These are phyloP conservation scores for Colletotrichum tamarilloi DNA, from an alignment of 2,329 filamentous ascomycete species.

Conservation along the genomic window DNA sequence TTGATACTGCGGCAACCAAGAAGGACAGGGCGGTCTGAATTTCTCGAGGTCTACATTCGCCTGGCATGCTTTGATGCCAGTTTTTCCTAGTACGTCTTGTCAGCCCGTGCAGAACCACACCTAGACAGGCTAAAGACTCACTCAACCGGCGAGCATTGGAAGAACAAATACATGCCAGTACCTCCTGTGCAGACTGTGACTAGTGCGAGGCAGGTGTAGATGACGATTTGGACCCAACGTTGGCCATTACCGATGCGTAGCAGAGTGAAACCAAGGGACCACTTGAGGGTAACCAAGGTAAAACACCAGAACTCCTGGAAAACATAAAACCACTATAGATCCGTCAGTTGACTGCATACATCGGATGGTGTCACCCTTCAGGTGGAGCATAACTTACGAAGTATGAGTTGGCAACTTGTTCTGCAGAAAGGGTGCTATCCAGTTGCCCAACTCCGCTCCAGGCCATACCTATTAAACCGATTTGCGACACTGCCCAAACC, in stretches of 20 bases:
- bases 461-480: constrained; percentile 28
- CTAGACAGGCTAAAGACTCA: not conserved
- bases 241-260: constrained; percentile 28
- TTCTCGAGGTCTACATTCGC: constrained; percentile 15
- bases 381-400: constrained; percentile 1
- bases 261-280: constrained; percentile 28
- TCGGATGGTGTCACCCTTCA: not conserved
- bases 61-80: constrained; percentile 4
- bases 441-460: constrained; percentile 33
- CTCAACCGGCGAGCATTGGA: constrained; percentile 30
- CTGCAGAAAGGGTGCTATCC: constrained; percentile 8
- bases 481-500: constrained; percentile 17
- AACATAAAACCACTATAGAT: constrained; percentile 23
- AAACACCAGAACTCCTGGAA: constrained; percentile 34
- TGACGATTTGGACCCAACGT: constrained; percentile 27
- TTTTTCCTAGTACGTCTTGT: constrained; percentile 12
- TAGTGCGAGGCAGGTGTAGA: constrained; percentile 22
- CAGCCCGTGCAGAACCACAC: too few species aligned
- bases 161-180: constrained; percentile 35
- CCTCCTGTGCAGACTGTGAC: constrained; percentile 30
- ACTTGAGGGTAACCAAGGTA: constrained; percentile 27
- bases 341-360: not conserved
- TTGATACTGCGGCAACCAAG: constrained; percentile 28
- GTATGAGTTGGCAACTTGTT: constrained; percentile 17
- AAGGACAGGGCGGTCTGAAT: constrained; percentile 29